These are phyloP conservation scores for Skeletonema tropicum DNA, from an alignment of 108 stramenopile genomes.

Conservation along the genomic window DNA sequence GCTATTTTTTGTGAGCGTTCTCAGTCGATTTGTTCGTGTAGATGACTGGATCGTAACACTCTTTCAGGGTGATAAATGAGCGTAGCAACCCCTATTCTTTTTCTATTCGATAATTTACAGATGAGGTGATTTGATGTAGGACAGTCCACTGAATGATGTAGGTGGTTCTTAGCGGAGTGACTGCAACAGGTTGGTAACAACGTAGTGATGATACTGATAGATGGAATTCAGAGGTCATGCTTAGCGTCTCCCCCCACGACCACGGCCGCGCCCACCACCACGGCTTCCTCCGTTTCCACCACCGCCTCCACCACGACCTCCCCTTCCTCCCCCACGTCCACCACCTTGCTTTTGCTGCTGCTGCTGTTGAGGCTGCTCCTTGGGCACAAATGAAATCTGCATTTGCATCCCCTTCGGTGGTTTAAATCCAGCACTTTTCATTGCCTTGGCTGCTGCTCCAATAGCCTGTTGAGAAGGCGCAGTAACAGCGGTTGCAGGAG, in stretches of 20 bases:
- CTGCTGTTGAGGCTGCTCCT: constrained; percentile 17
- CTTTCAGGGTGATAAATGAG: neutral
- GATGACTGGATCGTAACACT: neutral
- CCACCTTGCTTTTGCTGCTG: neutral
- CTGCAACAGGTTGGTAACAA: neutral
- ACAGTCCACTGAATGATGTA: neutral
- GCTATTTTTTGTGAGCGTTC: neutral
- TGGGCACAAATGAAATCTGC: constrained; percentile 78
- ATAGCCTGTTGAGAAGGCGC: constrained; percentile 61
- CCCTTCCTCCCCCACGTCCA: neutral
- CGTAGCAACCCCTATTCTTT: neutral
- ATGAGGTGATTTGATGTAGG: neutral
- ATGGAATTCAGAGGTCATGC: neutral
- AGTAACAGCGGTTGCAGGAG: neutral
- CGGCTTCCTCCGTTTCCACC: constrained; percentile 20
- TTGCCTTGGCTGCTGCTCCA: constrained; percentile 69
- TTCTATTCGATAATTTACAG: neutral
- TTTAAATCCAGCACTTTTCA: constrained; percentile 71
- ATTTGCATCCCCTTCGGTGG: constrained; percentile 76
- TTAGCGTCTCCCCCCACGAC: constrained; percentile 15
- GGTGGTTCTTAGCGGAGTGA: neutral
- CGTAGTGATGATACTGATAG: neutral
- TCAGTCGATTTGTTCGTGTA: neutral
- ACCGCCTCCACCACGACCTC: neutral
- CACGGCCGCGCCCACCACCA: constrained; percentile 21